Conservation (phyloP, 1,284 basidiomycete species). For the Austroboletus niveus region DNA sequence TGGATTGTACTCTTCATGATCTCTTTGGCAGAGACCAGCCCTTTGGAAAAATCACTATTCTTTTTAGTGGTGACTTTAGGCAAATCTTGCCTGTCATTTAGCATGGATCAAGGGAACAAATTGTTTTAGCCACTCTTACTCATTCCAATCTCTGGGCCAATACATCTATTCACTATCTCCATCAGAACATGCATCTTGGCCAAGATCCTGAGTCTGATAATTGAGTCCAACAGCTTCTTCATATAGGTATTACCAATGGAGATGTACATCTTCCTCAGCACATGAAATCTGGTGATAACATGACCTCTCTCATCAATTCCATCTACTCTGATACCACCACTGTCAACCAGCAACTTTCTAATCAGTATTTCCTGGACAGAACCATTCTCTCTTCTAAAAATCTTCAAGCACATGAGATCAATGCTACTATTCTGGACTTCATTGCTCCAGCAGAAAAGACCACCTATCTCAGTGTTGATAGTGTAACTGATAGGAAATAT, state of each 20-base stretch:
- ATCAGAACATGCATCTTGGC: slow-evolving; percentile 40
- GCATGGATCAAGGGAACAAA: too few relatives aligned
- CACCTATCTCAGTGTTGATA: neutral
- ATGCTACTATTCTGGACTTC: too few relatives aligned
- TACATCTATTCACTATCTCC: slow-evolving; percentile 31
- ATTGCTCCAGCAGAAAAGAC: neutral
- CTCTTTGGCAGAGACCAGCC: slow-evolving; percentile 20
- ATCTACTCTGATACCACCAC: too few relatives aligned
- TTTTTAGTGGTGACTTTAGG: slow-evolving; percentile 42
- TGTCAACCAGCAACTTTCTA: too few relatives aligned
- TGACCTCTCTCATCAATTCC: slow-evolving; percentile 13
- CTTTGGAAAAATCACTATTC: slow-evolving; percentile 37
- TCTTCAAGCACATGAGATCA: too few relatives aligned
- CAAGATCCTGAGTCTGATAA: too few relatives aligned
- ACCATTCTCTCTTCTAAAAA: too few relatives aligned
- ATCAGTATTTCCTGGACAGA: too few relatives aligned
- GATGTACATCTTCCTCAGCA: slow-evolving; percentile 25
- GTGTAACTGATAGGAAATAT: neutral
- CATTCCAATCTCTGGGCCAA: too few relatives aligned
- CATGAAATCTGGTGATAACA: slow-evolving; percentile 23
- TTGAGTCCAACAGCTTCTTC: slow-evolving; percentile 42
- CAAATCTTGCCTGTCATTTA: slow-evolving; percentile 31
- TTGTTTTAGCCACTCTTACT: too few relatives aligned
- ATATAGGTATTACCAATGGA: slow-evolving; percentile 35
- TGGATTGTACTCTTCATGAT: slow-evolving; percentile 33